Conservation (phyloP, 768 basidiomycete genomes). For the Xerocomellus dryophilus region DNA sequence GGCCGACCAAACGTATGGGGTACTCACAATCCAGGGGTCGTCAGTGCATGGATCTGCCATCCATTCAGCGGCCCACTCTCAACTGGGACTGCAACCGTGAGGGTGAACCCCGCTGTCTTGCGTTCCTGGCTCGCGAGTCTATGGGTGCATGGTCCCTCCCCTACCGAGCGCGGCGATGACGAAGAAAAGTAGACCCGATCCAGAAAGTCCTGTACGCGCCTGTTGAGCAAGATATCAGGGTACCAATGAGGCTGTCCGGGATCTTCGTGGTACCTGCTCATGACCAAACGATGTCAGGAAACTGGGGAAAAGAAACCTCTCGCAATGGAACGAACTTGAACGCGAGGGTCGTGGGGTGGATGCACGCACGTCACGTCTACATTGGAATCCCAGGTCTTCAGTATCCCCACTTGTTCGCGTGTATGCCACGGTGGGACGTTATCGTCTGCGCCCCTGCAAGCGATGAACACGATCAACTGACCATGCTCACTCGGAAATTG, state of each 20-base stretch:
- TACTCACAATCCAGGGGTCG: slow-evolving; percentile 65
- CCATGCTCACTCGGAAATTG: not conserved
- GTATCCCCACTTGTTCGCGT: slow-evolving; percentile 56
- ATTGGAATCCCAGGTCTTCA: slow-evolving; percentile 55
- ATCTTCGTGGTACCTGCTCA: slow-evolving; percentile 62
- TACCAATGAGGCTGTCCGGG: slow-evolving; percentile 70
- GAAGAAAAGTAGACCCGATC: slow-evolving; percentile 29
- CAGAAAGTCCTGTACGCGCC: slow-evolving; percentile 56
- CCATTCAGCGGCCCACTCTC: slow-evolving; percentile 73
- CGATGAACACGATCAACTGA: not conserved
- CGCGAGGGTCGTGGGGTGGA: not conserved
- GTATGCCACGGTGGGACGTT: slow-evolving; percentile 90
- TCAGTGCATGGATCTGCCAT: slow-evolving; percentile 57
- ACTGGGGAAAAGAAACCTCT: not conserved
- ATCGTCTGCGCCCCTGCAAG: slow-evolving; percentile 65
- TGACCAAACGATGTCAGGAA: not conserved
- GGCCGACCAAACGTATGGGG: not conserved
- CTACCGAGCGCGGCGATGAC: not conserved
- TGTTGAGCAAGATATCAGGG: slow-evolving; percentile 51
- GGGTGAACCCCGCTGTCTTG: slow-evolving; percentile 45
- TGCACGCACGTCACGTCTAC: slow-evolving; percentile 51
- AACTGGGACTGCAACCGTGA: slow-evolving; percentile 67
- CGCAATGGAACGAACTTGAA: not conserved
- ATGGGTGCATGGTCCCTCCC: not conserved
- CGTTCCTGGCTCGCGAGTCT: not conserved